Base-by-base conservation (phyloP, 495 filamentous ascomycete genomes). In the Penicillium longicatenatum region DNA sequence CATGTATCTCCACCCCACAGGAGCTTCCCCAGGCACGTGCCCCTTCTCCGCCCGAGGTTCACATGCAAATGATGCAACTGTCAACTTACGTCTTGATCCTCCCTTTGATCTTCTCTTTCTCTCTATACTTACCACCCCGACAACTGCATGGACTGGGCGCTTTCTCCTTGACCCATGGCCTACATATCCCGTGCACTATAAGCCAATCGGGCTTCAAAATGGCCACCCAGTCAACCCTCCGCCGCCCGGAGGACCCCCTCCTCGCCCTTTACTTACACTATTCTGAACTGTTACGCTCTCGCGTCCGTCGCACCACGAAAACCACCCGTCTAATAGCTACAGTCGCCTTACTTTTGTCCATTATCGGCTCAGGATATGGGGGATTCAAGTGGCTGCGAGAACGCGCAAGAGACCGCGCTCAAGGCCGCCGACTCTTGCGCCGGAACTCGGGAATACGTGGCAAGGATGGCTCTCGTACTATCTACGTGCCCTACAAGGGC, bases 401-500 rank as follows among this genome's bases (percentile, higher is more conserved):
- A 53, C 79, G 84, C 55, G 84, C 82, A 41, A 87, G 81, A 57
- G 94, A 97, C 70, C 86, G 84, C 67, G 91, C 92, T 52, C 85
- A 87, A 56, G 92, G 91, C 8, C 81, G 83, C 55, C 85, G 86
- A 44, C 78, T 99, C 44, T 72, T 97, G 39, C 87, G 95, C 46
- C 86, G 90, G 42, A 99, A 99, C 73, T 97, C 93, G 12, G 95
- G 92, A 54, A 79, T 98, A 52, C 82, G 88, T 60, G 90, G 92
- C 54, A 96, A 95, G 74, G 94, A 98, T 79, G 95, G 95, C 33
- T 92, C 91, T 11, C 82, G 95, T 49, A 92, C 89, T 10, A 93
- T 99, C 55, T 97, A 92, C 67, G 94, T 99, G 31, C 92, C 93
- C 6, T 96, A 98, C 72, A 89, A 86, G 64, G 81, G 87, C 59